Evolutionary conservation across 2,329 filamentous ascomycete genomes (phyloP).

Genomic region (Camptophora hylomeconis): DNA sequence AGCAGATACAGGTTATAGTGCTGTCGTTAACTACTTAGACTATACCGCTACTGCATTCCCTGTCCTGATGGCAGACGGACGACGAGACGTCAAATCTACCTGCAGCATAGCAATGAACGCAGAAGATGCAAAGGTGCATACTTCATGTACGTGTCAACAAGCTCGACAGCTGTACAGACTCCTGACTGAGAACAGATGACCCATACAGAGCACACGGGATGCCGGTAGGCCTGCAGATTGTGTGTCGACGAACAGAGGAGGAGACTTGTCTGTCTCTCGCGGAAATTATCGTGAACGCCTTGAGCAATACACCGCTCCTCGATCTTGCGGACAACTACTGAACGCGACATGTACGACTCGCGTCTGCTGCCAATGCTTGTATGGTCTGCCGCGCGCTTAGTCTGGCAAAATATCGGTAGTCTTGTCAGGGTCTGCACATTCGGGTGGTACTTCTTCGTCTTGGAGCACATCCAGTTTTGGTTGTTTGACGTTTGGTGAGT

Average conservation of each 20-base stretch:
- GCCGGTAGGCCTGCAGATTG: slow-evolving; percentile 41
- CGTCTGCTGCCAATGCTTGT: too few species aligned
- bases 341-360: too few species aligned
- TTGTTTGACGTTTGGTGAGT: too few species aligned
- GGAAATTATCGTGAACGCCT: slow-evolving; percentile 22
- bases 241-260: slow-evolving; percentile 40
- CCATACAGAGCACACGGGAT: slow-evolving; percentile 28
- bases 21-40: slow-evolving; percentile 50
- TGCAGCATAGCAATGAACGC: slow-evolving; percentile 32
- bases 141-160: background rate
- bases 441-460: too few species aligned
- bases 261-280: slow-evolving; percentile 40
- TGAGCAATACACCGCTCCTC: too few species aligned
- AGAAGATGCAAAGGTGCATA: background rate
- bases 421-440: too few species aligned
- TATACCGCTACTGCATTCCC: slow-evolving; percentile 47
- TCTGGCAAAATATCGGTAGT: too few species aligned
- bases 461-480: too few species aligned
- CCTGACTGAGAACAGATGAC: slow-evolving; percentile 39
- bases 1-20: slow-evolving; percentile 54
- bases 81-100: background rate
- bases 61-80: slow-evolving; percentile 12
- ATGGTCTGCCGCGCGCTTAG: too few species aligned
- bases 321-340: too few species aligned
- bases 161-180: slow-evolving; percentile 30